phyloP scores from a whole-genome alignment of 179 eudicot species.

The Silene noctiflora region DNA sequence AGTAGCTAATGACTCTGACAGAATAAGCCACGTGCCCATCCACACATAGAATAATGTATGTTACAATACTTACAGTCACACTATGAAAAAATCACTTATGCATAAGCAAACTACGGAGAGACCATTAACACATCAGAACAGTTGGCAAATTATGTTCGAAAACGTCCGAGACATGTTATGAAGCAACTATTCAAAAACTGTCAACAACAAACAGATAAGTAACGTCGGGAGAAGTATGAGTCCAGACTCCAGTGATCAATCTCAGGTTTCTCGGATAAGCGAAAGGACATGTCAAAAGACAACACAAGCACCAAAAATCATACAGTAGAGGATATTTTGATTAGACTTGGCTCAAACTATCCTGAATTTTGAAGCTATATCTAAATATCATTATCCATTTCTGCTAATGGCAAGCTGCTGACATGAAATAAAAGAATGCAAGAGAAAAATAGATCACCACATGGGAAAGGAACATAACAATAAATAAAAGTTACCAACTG shows the following conservation, averaged over 20 bases:
- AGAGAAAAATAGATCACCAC: neutral
- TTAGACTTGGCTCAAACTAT: neutral
- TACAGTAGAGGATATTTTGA: neutral
- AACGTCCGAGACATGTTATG: neutral
- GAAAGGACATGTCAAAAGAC: neutral
- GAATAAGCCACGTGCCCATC: neutral
- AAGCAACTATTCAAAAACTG: neutral
- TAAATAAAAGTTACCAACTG: constrained; percentile 55
- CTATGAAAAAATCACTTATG: neutral
- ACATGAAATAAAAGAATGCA: neutral
- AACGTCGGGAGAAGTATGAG: neutral
- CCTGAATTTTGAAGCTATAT: constrained; percentile 2
- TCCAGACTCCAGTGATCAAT: constrained; percentile 1
- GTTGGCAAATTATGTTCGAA: neutral
- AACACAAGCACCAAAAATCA: constrained; percentile 4
- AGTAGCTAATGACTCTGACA: neutral
- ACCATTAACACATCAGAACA: neutral
- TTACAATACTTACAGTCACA: neutral
- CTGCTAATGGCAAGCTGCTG: neutral
- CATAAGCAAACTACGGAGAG: neutral
- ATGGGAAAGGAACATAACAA: neutral
- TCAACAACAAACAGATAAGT: neutral
- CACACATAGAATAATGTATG: neutral
- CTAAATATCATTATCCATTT: neutral
- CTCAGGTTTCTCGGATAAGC: neutral